Evolutionary conservation across 345 rosid species (phyloP).

Genomic region (Eucalyptus pauciflora): DNA sequence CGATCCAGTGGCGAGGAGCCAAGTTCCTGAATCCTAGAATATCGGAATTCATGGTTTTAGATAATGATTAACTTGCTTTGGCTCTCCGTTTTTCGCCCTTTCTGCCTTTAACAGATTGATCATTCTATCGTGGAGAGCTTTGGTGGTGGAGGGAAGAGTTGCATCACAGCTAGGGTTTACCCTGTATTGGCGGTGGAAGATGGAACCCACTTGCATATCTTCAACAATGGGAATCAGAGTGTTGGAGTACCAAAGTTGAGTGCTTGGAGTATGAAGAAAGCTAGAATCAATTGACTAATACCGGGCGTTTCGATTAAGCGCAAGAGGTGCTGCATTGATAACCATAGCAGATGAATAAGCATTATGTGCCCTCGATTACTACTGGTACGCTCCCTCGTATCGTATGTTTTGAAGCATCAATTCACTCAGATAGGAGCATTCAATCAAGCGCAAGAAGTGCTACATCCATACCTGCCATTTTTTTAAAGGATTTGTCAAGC

Average conservation of each 20-base stretch:
- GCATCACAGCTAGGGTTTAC: conserved; percentile 69
- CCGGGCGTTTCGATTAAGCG: background rate
- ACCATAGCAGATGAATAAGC: conserved; percentile 5
- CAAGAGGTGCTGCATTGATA: conserved; percentile 7
- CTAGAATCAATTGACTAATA: conserved; percentile 17
- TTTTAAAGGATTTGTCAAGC: conserved; percentile 60
- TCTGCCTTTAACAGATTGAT: conserved; percentile 31
- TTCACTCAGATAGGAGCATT: background rate
- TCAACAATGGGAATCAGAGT: conserved; percentile 41
- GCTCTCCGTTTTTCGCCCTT: background rate
- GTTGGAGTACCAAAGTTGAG: conserved; percentile 24
- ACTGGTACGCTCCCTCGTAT: background rate
- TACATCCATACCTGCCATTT: conserved; percentile 43
- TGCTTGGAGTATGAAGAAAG: conserved; percentile 76
- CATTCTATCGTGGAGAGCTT: conserved; percentile 77
- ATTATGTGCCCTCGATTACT: background rate
- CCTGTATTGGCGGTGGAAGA: conserved; percentile 32
- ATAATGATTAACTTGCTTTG: background rate
- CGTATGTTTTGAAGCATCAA: background rate
- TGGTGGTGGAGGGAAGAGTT: conserved; percentile 49
- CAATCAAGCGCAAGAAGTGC: background rate
- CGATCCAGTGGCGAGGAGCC: background rate
- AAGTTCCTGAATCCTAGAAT: background rate
- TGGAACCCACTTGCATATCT: conserved; percentile 32
- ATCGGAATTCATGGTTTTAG: background rate